Evolutionary conservation across 139 green algal genomes (phyloP), one percentile per base, ranked within the genome.

Genomic region (Tetradesmus lagerheimii): DNA sequence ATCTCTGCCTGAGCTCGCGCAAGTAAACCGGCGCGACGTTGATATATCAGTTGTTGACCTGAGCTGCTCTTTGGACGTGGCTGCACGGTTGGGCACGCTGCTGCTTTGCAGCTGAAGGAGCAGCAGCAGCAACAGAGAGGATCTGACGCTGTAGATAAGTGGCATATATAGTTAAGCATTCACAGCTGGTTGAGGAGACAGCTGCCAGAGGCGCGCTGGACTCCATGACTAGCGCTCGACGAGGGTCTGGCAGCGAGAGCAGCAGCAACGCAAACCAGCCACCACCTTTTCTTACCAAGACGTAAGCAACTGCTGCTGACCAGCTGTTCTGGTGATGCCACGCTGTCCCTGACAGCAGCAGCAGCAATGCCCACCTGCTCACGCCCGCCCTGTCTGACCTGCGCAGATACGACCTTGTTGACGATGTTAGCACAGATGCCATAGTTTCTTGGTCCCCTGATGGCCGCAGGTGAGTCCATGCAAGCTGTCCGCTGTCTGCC

Each of bases 381-480:
- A 16, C 23, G 77, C 16, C 53, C 35, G 27, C 16, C 76, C 50
- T 38, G 47, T 27, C 47, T 25, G 31, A 34, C 35, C 39, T 15
- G 0, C 89, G 89, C 95, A 99, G 96, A 38, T 99, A 99, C 91
- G 98, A 99, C 34, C 91, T 99, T 16, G 96, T 99, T 18, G 94
- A 98, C 12, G 97, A 99, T 89, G 83, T 93, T 2, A 82, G 31
- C 6, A 98, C 94, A 2, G 94, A 99, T 80, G 35, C 80, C 45
- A 93, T 98, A 15, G 95, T 99, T 3, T 98, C 97, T 0, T 99
- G 98, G 98, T 93, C 89, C 37, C 80, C 91, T 0, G 94, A 98
- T 53, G 97, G 96, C 62, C 93, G 91, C 84, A 99, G 96, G 97
- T 98, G 53, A 11, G 93, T 29, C 14, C 74, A 37, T 27, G 6